Conservation (phyloP, 1,284 basidiomycete genomes). For the Rhodotorula sp. region DNA sequence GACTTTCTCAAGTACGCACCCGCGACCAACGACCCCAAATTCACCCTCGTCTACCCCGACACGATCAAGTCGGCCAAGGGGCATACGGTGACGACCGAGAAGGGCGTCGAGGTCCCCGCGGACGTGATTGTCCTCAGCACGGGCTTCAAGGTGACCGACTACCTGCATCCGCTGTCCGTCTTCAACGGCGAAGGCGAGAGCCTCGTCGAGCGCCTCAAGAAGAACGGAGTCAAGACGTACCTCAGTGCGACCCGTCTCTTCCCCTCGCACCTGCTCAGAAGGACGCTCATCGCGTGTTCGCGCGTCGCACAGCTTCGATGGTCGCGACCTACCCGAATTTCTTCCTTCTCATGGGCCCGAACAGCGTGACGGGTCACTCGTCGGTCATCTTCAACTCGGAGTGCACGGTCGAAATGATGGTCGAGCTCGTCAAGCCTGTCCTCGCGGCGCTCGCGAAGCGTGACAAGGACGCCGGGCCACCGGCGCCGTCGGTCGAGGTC, state of each 20-base stretch:
- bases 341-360: constrained; percentile 36
- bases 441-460: background rate
- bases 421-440: constrained; percentile 34
- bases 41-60: constrained; percentile 30
- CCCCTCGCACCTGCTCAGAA: background rate
- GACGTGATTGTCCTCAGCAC: constrained; percentile 34
- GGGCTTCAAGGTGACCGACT: constrained; percentile 37
- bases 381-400: constrained; percentile 37
- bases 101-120: constrained; percentile 26
- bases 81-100: constrained; percentile 13
- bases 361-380: constrained; percentile 32
- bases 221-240: constrained; percentile 29
- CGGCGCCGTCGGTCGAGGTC: constrained; percentile 34
- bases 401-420: constrained; percentile 31
- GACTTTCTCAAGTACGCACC: constrained; percentile 26
- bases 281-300: background rate
- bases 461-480: background rate
- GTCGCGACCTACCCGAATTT: constrained; percentile 18
- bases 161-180: constrained; percentile 35
- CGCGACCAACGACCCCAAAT: constrained; percentile 28
- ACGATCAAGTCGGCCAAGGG: constrained; percentile 23
- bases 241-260: constrained; percentile 5
- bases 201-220: constrained; percentile 24
- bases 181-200: constrained; percentile 25
- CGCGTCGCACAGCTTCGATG: constrained; percentile 8